phyloP scores from a whole-genome alignment of 345 rosid genomes.

The Citrus medica region DNA sequence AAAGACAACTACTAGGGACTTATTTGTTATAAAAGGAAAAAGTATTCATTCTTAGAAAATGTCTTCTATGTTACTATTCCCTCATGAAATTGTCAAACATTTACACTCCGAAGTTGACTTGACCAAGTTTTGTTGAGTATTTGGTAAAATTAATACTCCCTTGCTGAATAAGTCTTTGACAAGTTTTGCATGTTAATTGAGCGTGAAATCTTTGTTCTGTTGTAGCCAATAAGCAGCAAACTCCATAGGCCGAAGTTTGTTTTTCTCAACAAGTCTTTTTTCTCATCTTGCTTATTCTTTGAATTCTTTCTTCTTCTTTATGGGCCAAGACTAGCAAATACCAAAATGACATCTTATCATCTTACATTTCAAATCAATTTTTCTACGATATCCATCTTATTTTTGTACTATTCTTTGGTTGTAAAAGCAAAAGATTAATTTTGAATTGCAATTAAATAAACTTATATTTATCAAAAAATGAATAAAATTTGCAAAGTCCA shows the following conservation, averaged over 20 bases:
- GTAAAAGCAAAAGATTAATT: no score
- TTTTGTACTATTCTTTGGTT: no score
- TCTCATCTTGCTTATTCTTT: neutral
- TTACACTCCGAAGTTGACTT: neutral
- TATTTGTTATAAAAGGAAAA: no score
- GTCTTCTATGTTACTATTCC: neutral
- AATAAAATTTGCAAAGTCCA: no score
- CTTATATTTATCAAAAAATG: neutral
- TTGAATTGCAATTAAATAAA: neutral
- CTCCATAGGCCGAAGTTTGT: neutral
- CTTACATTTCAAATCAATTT: no score
- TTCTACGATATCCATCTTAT: neutral
- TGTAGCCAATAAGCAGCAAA: neutral
- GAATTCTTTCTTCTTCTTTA: neutral
- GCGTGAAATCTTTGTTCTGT: neutral
- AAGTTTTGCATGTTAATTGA: neutral
- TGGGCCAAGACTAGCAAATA: neutral
- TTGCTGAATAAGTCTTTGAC: neutral
- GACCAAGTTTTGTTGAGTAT: neutral
- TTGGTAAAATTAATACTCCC: neutral
- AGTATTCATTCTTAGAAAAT: neutral
- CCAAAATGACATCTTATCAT: neutral
- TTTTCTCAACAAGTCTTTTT: neutral
- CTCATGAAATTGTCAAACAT: neutral
- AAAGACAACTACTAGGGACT: no score